Base-by-base conservation (phyloP, 257 asterid genomes). In the Plantago elongata region DNA sequence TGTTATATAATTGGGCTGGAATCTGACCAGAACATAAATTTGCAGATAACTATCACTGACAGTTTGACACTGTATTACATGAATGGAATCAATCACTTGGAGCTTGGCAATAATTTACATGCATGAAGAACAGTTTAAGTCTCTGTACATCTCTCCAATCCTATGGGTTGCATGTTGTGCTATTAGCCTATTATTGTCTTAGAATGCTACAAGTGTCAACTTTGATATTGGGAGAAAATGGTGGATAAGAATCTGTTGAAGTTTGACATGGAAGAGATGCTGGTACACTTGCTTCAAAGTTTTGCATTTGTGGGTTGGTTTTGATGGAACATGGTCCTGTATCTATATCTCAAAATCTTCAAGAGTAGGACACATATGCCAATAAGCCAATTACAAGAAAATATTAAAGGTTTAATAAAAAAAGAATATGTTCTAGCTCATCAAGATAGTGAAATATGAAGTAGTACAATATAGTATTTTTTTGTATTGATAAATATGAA, bases 161-260 rank as follows among this genome's bases (percentile, higher is more conserved):
- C 27, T 51, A 9, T 14, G 56, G 56, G 30, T 15, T 51, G 9
- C 56, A 3, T 51, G 52, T 13, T 45, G 9, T 7, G 30, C 9
- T 51, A 30, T 16, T 27, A 16, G 9, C 16, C 9, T 51, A 30
- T 16, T 27, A 16, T 17, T 51, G 34, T 51, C 16, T 0, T 30
- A 5, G 27, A 22, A 22, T 22, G 27, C 1, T 22, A 22, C 27
- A 34, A 52, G 62, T 66, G 73, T 72, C 77, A 66, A 72, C 73
- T 60, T 18, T 54, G 68, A 62, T 46, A 51, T 29, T 46, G 49
- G 17, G 37, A 46, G 70, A 57, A 66, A 56, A 51, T 17, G 68
- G 52, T 61, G 27, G 60, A 62, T 22, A 11, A 49, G 65, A 63
- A 68, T 68, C 57, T 43, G 48, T 51, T 48, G 73, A 43, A 34